Conservation (phyloP, 805 yeast genomes). For the Starmerella apis region DNA sequence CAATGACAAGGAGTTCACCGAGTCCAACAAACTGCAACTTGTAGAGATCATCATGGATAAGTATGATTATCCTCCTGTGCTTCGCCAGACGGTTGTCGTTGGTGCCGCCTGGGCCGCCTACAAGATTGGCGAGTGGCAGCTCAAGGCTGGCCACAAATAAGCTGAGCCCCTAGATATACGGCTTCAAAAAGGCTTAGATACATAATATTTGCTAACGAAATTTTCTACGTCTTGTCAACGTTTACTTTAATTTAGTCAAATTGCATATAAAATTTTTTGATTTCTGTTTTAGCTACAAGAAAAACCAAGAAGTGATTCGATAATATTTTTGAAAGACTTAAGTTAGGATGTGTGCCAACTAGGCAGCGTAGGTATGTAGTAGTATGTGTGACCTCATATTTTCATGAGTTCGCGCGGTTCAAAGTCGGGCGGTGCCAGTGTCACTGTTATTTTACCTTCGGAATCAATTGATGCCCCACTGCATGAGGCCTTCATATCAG, state of each 20-base stretch:
- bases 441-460: slow-evolving; percentile 25
- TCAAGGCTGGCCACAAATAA: slow-evolving; percentile 14
- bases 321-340: too few relatives aligned
- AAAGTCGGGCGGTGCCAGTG: slow-evolving; percentile 25
- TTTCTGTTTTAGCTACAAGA: too few relatives aligned
- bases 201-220: background rate
- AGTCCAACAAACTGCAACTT: slow-evolving; percentile 37
- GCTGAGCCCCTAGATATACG: background rate
- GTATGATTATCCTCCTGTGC: slow-evolving; percentile 57
- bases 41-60: slow-evolving; percentile 51
- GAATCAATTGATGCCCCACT: slow-evolving; percentile 26
- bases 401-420: slow-evolving; percentile 15
- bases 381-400: background rate
- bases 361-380: background rate
- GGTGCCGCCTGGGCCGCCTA: slow-evolving; percentile 19
- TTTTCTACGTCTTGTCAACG: background rate
- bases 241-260: too few relatives aligned
- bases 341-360: too few relatives aligned
- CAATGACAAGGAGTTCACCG: slow-evolving; percentile 31
- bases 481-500: slow-evolving; percentile 27
- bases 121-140: slow-evolving; percentile 20
- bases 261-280: too few relatives aligned
- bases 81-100: slow-evolving; percentile 27
- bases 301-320: too few relatives aligned
- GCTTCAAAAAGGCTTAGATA: background rate